A percentile compares a stretch with the other conserved stretches of the same genome.
Evolutionary conservation across 1,284 basidiomycete species (phyloP).

Genomic region (Papiliotrema terrestris): DNA sequence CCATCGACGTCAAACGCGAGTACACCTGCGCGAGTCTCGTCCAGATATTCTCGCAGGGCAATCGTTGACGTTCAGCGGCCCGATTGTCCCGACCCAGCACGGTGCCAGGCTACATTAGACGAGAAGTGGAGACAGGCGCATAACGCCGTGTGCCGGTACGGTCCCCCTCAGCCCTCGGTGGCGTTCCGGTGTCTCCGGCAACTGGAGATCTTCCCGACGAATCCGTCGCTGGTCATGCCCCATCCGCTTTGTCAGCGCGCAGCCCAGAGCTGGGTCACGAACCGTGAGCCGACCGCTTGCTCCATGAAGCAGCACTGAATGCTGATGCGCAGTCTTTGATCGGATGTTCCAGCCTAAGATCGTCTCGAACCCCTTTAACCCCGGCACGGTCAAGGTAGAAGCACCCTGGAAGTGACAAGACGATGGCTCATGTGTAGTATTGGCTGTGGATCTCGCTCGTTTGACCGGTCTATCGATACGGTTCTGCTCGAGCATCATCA

Average conservation of each 20-base stretch:
- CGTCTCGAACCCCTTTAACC: conserved; percentile 21
- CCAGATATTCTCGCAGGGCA: background rate
- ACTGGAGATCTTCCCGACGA: conserved; percentile 63
- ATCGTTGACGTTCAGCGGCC: conserved; percentile 56
- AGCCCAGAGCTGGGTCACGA: conserved; percentile 79
- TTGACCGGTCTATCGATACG: background rate
- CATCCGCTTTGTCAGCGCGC: conserved; percentile 81
- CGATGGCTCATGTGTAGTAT: conserved; percentile 22
- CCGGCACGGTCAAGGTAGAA: conserved; percentile 44
- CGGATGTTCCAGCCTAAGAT: conserved; percentile 66
- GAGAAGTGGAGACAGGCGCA: conserved; percentile 91
- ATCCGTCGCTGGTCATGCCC: conserved; percentile 84
- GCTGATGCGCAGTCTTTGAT: conserved; percentile 66
- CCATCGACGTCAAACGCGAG: conserved; percentile 80
- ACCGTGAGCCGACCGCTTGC: conserved; percentile 56
- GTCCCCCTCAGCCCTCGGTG: conserved; percentile 49
- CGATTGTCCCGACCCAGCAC: conserved; percentile 73
- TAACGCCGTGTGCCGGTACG: conserved; percentile 79
- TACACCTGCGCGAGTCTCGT: conserved; percentile 30
- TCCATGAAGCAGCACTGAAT: background rate
- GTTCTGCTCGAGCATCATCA: too few relatives aligned
- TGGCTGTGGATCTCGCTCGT: conserved; percentile 30
- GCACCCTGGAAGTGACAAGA: background rate
- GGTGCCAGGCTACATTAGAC: conserved; percentile 81
- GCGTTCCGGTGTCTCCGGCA: conserved; percentile 23